These are phyloP conservation scores for Niveomyces coronatus DNA, from an alignment of 2,329 filamentous ascomycete species.

Conservation along the genomic window DNA sequence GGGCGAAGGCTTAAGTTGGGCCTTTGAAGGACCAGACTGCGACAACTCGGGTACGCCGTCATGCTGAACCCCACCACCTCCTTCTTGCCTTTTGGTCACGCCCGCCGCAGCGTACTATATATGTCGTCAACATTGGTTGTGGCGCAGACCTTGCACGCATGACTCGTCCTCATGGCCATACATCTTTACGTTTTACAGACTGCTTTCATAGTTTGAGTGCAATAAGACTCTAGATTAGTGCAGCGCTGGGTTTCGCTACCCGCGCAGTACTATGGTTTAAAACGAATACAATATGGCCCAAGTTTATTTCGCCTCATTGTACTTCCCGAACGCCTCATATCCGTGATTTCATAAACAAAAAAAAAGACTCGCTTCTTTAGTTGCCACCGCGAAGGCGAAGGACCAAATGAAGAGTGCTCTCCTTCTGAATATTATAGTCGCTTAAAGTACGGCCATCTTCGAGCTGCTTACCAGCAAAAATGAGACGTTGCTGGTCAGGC, in stretches of 20 bases:
- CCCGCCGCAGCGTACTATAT: no score
- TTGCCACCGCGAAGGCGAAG: conserved; percentile 81
- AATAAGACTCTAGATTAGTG: conserved; percentile 12
- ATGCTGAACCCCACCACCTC: no score
- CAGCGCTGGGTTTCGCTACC: conserved; percentile 10
- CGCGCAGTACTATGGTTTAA: conserved; percentile 11
- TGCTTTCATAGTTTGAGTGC: background rate
- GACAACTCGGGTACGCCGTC: no score
- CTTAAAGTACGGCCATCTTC: conserved; percentile 84
- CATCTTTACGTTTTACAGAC: background rate
- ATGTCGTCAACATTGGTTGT: background rate
- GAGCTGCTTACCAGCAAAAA: conserved; percentile 93
- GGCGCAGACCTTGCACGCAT: no score
- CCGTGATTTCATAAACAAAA: conserved; percentile 18
- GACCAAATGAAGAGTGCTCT: conserved; percentile 75
- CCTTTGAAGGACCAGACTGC: no score
- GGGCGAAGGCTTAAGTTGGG: no score
- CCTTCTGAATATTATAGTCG: conserved; percentile 97
- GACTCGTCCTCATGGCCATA: no score
- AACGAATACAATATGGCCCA: conserved; percentile 10
- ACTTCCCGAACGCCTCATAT: conserved; percentile 5
- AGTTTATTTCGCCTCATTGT: background rate
- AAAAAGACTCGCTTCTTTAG: conserved; percentile 14
- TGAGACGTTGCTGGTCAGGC: conserved; percentile 89
- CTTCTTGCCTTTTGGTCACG: no score